Evolutionary conservation across 768 basidiomycete genomes (phyloP).

Genomic region (Crucibulum laeve): DNA sequence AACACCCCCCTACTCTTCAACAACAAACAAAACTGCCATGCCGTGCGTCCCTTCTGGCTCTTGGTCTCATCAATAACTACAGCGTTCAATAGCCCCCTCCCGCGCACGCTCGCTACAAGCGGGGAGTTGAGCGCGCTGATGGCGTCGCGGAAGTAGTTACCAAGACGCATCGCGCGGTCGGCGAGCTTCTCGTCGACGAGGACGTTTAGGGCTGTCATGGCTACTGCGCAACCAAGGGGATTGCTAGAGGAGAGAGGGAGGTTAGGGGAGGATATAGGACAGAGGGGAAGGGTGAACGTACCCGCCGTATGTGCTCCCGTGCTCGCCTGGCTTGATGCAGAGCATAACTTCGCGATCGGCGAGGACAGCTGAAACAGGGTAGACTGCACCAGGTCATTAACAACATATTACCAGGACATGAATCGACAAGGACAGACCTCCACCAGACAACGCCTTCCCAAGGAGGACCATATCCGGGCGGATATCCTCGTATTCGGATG

Average conservation of each 20-base stretch:
- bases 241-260: constrained; percentile 45
- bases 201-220: constrained; percentile 90
- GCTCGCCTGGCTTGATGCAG: constrained; percentile 91
- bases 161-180: constrained; percentile 74
- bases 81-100: constrained; percentile 87
- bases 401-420: background rate
- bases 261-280: constrained; percentile 1
- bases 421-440: constrained; percentile 48
- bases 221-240: constrained; percentile 94
- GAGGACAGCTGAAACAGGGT: constrained; percentile 94
- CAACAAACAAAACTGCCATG: constrained; percentile 94
- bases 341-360: constrained; percentile 92
- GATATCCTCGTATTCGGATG: constrained; percentile 81
- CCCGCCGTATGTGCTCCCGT: constrained; percentile 96
- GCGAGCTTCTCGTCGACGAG: constrained; percentile 83
- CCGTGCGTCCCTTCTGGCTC: constrained; percentile 74
- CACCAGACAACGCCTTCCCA: constrained; percentile 96
- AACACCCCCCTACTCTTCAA: constrained; percentile 88
- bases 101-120: constrained; percentile 75
- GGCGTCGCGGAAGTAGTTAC: constrained; percentile 72
- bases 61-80: constrained; percentile 86
- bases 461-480: constrained; percentile 90
- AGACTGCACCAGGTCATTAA: constrained; percentile 45
- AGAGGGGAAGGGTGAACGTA: constrained; percentile 27
- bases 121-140: constrained; percentile 62